Base-by-base conservation (phyloP, 2,329 filamentous ascomycete genomes). In the Chalaropsis thielavioides region DNA sequence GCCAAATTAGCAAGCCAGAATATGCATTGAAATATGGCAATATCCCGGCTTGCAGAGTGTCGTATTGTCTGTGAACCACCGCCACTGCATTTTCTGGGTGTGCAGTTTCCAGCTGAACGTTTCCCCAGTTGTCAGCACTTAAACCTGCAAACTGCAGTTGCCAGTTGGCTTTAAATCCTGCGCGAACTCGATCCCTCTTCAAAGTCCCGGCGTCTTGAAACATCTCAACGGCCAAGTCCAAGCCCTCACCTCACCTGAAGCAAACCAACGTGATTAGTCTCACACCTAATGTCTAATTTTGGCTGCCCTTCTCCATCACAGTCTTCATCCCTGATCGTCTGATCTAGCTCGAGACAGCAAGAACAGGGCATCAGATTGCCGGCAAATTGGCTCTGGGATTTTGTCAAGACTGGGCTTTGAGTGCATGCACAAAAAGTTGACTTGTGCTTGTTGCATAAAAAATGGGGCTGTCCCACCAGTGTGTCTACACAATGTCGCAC, bases 251-350 rank as follows among this genome's bases (percentile, higher is more conserved):
- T 58, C 51, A 58, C 51, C 51, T 58, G 51, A 58, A 58, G 51
- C 51, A 58, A 35, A 7, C 51, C 51, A 19, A n/a, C 27, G 17
- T n/a, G 17, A n/a, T 19, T 58, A 38, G 51, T 27, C 51, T 19
- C 46, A 51, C 5, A 27, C n/a, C 8, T 1, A 6, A 35, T 17
- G 24, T n/a, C 27, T 58, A 58, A 38, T n/a, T 35, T 19, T 58
- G 22, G 43, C 43, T 46, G 43, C 43, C 19, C 10, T 19, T 13
- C 10, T 10, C 46, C 46, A 27, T 24, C 3, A 13, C 19, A 8
- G 46, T 10, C 46, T 38, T 27, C n/a, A 31, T 58, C 51, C 51
- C 51, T 58, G 51, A 58, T 58, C 51, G 51, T 58, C 51, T 58
- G 51, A 58, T 58, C 51, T 58, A 31, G 51, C 51, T 31, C n/a